A percentile compares a stretch with the other conserved stretches of the same genome.
phyloP scores from a whole-genome alignment of 345 rosid species.

The Cochlearia excelsa region DNA sequence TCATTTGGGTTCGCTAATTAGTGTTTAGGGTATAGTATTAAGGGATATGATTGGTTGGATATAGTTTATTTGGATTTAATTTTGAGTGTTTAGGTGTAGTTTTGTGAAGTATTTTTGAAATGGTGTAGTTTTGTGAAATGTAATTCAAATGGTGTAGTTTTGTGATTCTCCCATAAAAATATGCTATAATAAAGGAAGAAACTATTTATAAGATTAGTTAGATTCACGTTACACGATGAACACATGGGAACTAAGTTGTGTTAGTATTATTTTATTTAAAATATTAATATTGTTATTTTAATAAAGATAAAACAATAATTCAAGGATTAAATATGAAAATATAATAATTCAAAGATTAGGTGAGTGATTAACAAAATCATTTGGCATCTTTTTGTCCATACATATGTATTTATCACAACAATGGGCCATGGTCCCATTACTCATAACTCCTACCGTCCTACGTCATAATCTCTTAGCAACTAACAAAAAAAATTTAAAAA shows the following conservation, averaged over 20 bases:
- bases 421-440: constrained; percentile 5
- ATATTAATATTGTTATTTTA: neutral
- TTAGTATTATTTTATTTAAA: neutral
- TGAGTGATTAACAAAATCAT: constrained; percentile 22
- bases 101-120: too few species aligned
- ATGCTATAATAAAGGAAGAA: constrained; percentile 22
- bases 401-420: constrained; percentile 9
- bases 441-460: neutral
- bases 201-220: constrained; percentile 9
- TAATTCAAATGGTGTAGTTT: too few species aligned
- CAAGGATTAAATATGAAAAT: constrained; percentile 16
- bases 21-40: too few species aligned
- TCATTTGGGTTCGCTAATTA: too few species aligned
- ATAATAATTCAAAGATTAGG: constrained; percentile 32
- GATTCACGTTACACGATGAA: constrained; percentile 30
- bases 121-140: too few species aligned
- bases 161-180: neutral
- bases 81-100: too few species aligned
- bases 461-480: too few species aligned
- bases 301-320: constrained; percentile 22
- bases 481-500: too few species aligned
- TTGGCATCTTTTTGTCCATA: constrained; percentile 21
- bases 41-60: too few species aligned
- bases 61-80: too few species aligned
- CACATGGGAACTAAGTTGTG: constrained; percentile 21